These are phyloP conservation scores for Ogataea zsoltii DNA, from an alignment of 805 yeast genomes.

Conservation along the genomic window DNA sequence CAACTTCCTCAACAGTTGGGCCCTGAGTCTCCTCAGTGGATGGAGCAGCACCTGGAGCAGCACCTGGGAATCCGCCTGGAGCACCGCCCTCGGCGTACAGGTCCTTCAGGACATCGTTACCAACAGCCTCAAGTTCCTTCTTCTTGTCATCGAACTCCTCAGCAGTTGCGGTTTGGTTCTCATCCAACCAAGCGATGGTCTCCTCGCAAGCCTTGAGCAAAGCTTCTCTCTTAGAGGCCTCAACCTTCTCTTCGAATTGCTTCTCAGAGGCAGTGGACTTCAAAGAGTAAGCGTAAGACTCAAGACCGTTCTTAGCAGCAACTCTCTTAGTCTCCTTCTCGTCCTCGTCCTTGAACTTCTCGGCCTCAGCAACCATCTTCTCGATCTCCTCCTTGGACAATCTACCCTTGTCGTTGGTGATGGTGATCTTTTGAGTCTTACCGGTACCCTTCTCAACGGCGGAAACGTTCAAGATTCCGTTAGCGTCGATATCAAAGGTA, in stretches of 20 bases:
- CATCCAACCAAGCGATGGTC: slow-evolving; percentile 84
- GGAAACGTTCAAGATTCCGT: slow-evolving; percentile 64
- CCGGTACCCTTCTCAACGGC: slow-evolving; percentile 59
- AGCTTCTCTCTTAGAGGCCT: slow-evolving; percentile 49
- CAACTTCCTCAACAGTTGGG: slow-evolving; percentile 84
- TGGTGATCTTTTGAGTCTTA: slow-evolving; percentile 51
- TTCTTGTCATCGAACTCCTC: slow-evolving; percentile 93
- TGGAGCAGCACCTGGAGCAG: slow-evolving; percentile 31
- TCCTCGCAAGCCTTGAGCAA: slow-evolving; percentile 79
- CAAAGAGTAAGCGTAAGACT: slow-evolving; percentile 57
- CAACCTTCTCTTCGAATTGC: slow-evolving; percentile 38
- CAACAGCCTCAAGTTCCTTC: slow-evolving; percentile 93
- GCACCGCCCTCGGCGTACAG: slow-evolving; percentile 94
- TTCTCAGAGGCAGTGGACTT: slow-evolving; percentile 46
- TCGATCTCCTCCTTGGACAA: slow-evolving; percentile 62
- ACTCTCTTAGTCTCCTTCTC: slow-evolving; percentile 59
- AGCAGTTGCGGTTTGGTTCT: slow-evolving; percentile 86
- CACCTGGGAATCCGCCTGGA: slow-evolving; percentile 52
- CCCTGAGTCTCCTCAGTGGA: slow-evolving; percentile 41
- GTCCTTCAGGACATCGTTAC: slow-evolving; percentile 96
- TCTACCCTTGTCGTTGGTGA: slow-evolving; percentile 51
- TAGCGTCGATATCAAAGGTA: slow-evolving; percentile 78
- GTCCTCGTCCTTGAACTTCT: slow-evolving; percentile 62
- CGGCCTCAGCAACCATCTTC: slow-evolving; percentile 66
- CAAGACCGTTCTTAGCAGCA: slow-evolving; percentile 57